Conservation (phyloP, 306 rosid genomes). For the Rubus parviflorus region DNA sequence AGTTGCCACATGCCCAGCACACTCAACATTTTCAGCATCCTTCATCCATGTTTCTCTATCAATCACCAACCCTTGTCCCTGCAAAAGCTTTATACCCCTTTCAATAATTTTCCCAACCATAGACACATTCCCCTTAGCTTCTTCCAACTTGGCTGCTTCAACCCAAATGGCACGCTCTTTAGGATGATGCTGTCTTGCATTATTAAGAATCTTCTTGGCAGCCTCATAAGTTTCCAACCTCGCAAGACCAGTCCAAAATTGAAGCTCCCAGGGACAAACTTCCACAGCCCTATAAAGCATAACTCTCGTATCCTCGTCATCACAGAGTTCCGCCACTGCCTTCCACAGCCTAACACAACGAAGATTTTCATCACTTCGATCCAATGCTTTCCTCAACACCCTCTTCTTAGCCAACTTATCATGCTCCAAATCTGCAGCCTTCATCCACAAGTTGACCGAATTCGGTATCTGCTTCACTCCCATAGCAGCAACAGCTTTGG, state of each 20-base stretch:
- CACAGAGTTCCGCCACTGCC: conserved; percentile 76
- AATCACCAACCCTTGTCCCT: conserved; percentile 60
- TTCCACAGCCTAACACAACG: conserved; percentile 78
- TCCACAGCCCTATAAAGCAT: conserved; percentile 78
- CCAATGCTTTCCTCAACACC: conserved; percentile 77
- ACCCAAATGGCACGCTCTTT: conserved; percentile 85
- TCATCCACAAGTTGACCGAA: conserved; percentile 79
- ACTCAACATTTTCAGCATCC: conserved; percentile 86
- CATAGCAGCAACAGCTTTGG: conserved; percentile 68
- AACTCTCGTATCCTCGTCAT: conserved; percentile 65
- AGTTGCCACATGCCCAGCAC: conserved; percentile 70
- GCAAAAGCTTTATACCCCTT: conserved; percentile 73
- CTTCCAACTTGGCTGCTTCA: conserved; percentile 84
- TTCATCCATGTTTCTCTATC: conserved; percentile 91
- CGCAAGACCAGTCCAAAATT: conserved; percentile 77
- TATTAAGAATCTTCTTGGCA: conserved; percentile 71
- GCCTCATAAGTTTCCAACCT: conserved; percentile 75
- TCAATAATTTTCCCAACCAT: conserved; percentile 77
- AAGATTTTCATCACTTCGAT: conserved; percentile 52
- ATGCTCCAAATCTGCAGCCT: conserved; percentile 68
- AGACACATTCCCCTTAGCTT: conserved; percentile 71
- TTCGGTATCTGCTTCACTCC: conserved; percentile 70
- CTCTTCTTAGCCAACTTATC: conserved; percentile 60
- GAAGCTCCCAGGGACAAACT: conserved; percentile 77
- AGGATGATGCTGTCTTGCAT: conserved; percentile 60